A percentile compares a stretch with the other conserved stretches of the same genome.
These are phyloP conservation scores for Cenchrus purpureus DNA, from an alignment of 176 grass and related monocot species.

Conservation along the genomic window DNA sequence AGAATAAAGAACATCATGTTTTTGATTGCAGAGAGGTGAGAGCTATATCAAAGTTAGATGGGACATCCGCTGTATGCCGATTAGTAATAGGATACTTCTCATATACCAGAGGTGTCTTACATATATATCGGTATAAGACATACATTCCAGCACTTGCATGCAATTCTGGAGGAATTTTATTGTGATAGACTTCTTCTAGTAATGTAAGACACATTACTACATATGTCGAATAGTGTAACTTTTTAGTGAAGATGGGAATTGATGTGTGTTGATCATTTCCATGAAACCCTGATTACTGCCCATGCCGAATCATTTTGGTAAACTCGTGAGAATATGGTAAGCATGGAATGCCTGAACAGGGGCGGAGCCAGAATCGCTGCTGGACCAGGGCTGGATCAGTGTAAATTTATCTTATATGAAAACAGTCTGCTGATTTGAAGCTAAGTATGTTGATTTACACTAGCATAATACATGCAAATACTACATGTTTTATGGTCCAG, in stretches of 20 bases:
- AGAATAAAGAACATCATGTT: constrained; percentile 4
- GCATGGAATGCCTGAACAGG: background rate
- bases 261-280: constrained; percentile 5
- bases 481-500: no score
- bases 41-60: constrained; percentile 19
- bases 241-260: background rate
- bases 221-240: background rate
- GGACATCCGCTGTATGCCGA: background rate
- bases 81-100: constrained; percentile 5
- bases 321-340: constrained; percentile 34
- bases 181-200: constrained; percentile 14
- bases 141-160: constrained; percentile 13
- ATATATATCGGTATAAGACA: constrained; percentile 15
- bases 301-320: constrained; percentile 20
- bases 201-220: constrained; percentile 28
- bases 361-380: no score
- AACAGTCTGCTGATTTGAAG: no score
- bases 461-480: no score
- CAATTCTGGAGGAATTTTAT: constrained; percentile 15
- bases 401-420: no score
- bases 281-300: background rate
- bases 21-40: constrained; percentile 11
- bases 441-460: no score
- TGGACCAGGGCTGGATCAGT: no score
- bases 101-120: constrained; percentile 22